Evolutionary conservation across 306 rosid species (phyloP), one percentile per base, ranked within the genome.

Genomic region (Sophora flavescens): DNA sequence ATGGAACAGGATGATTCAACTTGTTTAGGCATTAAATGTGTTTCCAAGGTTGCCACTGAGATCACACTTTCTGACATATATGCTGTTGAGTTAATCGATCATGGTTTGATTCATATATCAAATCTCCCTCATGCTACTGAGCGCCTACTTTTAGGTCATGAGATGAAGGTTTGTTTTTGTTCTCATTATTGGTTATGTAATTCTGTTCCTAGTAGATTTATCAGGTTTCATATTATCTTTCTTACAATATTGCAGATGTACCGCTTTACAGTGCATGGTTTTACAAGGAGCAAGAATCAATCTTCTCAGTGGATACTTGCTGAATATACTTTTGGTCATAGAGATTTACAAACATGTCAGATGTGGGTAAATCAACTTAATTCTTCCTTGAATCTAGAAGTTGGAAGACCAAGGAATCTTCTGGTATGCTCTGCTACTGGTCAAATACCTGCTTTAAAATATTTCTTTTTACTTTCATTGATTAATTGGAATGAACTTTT

Each of bases 351-450:
- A 79, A 84, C 77, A 18, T 91, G 98, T 83, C 88, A 86, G 71
- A 83, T 70, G 88, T 91, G 98, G 98, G 97, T 86, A 17, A 70
- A 91, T 83, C 85, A 36, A 66, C 84, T 90, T 73, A 84, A 83
- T 54, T 72, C 81, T 67, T 85, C 83, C 80, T 81, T 92, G 63
- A 73, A 74, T 52, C 80, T 72, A 10, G 83, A 89, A 81, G 77
- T 82, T 76, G 92, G 85, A 80, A 90, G 96, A 80, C 97, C 98
- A 51, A 86, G 84, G 79, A 90, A 78, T 88, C 95, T 94, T 84
- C 71, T 94, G 90, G 98, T 94, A 88, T 67, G 91, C 86, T 82
- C 68, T 64, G 44, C 58, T 65, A 70, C 51, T 75, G 67, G 56
- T 83, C 80, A 66, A 70, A 33, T 44, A n/a, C 50, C 68, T 33